These are phyloP conservation scores for Penicillium sp. DNA, from an alignment of 2,329 filamentous ascomycete genomes.

Conservation along the genomic window DNA sequence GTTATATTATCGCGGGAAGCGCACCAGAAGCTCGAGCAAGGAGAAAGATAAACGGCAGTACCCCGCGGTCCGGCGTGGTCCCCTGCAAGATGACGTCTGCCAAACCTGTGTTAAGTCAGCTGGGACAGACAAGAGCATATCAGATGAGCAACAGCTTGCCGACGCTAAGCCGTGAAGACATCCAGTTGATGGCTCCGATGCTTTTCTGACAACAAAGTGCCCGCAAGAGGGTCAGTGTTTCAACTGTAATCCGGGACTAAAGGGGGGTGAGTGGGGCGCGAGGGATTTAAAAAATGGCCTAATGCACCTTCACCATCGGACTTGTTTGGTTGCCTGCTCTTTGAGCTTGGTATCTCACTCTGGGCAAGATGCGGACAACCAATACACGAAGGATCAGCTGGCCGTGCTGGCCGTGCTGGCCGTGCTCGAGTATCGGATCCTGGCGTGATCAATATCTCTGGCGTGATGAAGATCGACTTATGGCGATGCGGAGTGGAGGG, in stretches of 20 bases:
- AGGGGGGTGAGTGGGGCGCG: conserved; percentile 8
- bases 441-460: conserved; percentile 13
- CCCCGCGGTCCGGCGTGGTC: not conserved
- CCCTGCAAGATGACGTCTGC: conserved; percentile 22
- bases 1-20: not conserved
- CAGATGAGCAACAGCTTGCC: conserved; percentile 14
- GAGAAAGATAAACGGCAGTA: not conserved
- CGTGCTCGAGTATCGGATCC: not conserved
- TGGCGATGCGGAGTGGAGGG: not conserved
- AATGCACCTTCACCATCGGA: conserved; percentile 4
- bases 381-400: not conserved
- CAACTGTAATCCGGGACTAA: conserved; percentile 4
- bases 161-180: not conserved
- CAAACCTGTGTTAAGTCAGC: not conserved
- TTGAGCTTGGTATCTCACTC: not conserved
- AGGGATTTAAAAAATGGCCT: conserved; percentile 12
- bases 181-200: not conserved
- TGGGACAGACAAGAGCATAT: conserved; percentile 5
- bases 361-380: not conserved
- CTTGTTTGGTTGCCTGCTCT: not conserved
- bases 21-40: not conserved
- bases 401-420: not conserved
- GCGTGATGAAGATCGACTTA: conserved; percentile 9
- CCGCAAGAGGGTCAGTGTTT: not conserved
- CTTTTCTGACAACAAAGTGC: not conserved